Conservation (phyloP, 2,329 filamentous ascomycete genomes). For the Tolypocladium tundrense region DNA sequence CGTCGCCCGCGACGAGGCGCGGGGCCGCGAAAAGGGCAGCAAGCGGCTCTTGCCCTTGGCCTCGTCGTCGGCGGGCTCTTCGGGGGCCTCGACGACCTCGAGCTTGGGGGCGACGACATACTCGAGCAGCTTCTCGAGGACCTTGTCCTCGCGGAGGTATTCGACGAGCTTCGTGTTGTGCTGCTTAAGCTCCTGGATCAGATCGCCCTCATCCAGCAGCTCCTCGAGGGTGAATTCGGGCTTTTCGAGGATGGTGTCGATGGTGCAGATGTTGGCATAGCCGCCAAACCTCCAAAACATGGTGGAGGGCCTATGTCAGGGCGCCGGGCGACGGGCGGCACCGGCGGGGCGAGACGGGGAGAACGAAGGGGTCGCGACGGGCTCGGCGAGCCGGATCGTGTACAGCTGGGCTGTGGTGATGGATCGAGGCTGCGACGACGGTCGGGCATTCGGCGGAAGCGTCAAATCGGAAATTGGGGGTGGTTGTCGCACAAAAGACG, state of each 20-base stretch:
- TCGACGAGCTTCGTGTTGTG: slow-evolving; percentile 97
- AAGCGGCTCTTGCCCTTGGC: slow-evolving; percentile 34
- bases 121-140: slow-evolving; percentile 75
- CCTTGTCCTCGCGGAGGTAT: slow-evolving; percentile 78
- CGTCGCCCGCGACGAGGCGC: slow-evolving; percentile 41
- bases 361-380: slow-evolving; percentile 1
- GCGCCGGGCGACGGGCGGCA: slow-evolving; percentile 20
- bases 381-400: slow-evolving; percentile 7
- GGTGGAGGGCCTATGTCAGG: slow-evolving; percentile 37
- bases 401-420: slow-evolving; percentile 4
- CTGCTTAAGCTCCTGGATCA: slow-evolving; percentile 96
- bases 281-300: slow-evolving; percentile 99
- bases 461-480: not conserved
- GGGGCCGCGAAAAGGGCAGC: slow-evolving; percentile 39
- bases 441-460: not conserved
- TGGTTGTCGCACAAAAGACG: slow-evolving; percentile 1
- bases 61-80: slow-evolving; percentile 40
- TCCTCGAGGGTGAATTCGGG: slow-evolving; percentile 93
- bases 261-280: slow-evolving; percentile 93
- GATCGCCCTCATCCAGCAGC: slow-evolving; percentile 86
- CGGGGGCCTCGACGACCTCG: slow-evolving; percentile 41
- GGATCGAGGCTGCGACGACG: slow-evolving; percentile 1
- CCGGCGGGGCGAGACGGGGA: slow-evolving; percentile 16
- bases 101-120: slow-evolving; percentile 80
- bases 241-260: slow-evolving; percentile 95